Percentiles rank a stretch among this genome's conserved stretches.
These are phyloP conservation scores for Colletotrichum melonis DNA, from an alignment of 2,329 filamentous ascomycete genomes.

Conservation along the genomic window DNA sequence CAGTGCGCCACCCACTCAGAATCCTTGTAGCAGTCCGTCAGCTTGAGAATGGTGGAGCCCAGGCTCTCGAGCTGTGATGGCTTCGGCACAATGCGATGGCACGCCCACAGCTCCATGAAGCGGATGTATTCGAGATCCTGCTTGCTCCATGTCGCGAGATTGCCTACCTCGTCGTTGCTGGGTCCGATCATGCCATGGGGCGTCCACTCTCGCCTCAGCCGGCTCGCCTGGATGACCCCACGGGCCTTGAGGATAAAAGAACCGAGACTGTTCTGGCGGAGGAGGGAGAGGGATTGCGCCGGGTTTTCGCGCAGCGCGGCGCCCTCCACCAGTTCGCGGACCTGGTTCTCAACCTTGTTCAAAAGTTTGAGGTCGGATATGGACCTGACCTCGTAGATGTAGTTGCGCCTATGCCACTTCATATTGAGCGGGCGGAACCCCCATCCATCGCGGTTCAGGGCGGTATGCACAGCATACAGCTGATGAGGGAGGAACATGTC, in stretches of 20 bases:
- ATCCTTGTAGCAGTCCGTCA: conserved; percentile 68
- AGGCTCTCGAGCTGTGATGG: conserved; percentile 35
- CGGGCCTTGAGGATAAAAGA: conserved; percentile 63
- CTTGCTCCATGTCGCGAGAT: conserved; percentile 53
- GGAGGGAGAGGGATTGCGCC: conserved; percentile 16
- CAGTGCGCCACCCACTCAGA: conserved; percentile 56
- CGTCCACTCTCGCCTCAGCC: conserved; percentile 60
- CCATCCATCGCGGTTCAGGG: conserved; percentile 69
- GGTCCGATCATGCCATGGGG: conserved; percentile 61
- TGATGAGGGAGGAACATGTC: conserved; percentile 57
- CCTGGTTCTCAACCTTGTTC: conserved; percentile 59
- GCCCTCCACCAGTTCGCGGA: conserved; percentile 65
- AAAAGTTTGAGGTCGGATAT: conserved; percentile 60
- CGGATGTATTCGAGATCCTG: conserved; percentile 68
- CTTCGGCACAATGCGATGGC: conserved; percentile 32
- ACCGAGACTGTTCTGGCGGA: conserved; percentile 48
- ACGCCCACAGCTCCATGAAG: conserved; percentile 77
- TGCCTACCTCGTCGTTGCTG: conserved; percentile 37
- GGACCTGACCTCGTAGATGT: conserved; percentile 54
- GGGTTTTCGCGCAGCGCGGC: conserved; percentile 29
- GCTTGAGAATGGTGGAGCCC: conserved; percentile 71
- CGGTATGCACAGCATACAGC: conserved; percentile 77
- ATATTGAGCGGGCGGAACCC: conserved; percentile 67
- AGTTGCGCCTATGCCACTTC: conserved; percentile 36
- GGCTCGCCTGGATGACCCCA: conserved; percentile 61